These are phyloP conservation scores for Corymbia maculata DNA, from an alignment of 345 rosid species.

Conservation along the genomic window DNA sequence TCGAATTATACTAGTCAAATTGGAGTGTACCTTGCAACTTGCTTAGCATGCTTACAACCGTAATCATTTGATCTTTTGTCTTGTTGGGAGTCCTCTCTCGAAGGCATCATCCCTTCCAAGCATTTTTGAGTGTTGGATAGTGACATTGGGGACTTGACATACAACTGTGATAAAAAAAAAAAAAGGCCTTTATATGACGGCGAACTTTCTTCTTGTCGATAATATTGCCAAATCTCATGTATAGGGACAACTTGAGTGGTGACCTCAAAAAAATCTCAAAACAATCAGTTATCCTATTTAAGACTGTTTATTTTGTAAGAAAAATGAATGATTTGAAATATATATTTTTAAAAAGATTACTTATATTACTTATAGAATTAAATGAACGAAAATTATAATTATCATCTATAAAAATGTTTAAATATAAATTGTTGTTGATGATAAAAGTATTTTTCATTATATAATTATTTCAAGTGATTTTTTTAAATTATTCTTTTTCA, in stretches of 20 bases:
- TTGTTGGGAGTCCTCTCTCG: background rate
- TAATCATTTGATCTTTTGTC: background rate
- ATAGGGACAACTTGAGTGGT: background rate
- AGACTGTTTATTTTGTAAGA: background rate
- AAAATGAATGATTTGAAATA: background rate
- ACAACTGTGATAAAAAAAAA: background rate
- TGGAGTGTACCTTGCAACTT: background rate
- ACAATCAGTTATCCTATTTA: background rate
- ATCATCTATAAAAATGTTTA: too few relatives aligned
- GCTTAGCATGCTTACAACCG: background rate
- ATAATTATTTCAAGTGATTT: background rate
- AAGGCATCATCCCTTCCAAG: background rate
- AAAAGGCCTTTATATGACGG: background rate
- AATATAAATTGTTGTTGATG: rapidly evolving
- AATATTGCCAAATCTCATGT: background rate
- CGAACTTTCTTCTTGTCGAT: background rate
- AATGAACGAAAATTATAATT: too few relatives aligned
- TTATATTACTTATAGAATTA: too few relatives aligned
- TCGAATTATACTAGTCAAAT: background rate
- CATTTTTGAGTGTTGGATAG: background rate
- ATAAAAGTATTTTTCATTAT: background rate
- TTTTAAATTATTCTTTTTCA: background rate
- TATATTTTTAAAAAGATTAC: too few relatives aligned
- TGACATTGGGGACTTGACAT: background rate
- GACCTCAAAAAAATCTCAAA: background rate